A percentile compares a stretch with the other conserved stretches of the same genome.
Evolutionary conservation across 2,329 filamentous ascomycete species (phyloP).

Genomic region (Exophiala bonariae): DNA sequence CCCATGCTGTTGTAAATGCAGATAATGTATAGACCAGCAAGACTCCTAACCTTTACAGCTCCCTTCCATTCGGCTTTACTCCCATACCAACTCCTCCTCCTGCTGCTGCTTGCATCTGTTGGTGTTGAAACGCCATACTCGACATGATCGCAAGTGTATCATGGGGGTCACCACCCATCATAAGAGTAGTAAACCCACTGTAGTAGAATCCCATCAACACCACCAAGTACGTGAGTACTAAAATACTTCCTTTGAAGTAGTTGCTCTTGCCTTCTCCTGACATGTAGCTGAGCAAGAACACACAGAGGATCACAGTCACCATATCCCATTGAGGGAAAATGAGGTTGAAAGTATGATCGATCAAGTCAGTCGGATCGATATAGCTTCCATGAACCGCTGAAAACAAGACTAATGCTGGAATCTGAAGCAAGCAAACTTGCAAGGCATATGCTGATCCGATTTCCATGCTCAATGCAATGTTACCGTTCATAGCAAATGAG

Average conservation of each 20-base stretch:
- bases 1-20: not conserved
- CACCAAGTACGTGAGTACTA: slow-evolving; percentile 89
- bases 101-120: no score
- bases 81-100: slow-evolving; percentile 1
- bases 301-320: slow-evolving; percentile 92
- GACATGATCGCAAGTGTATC: slow-evolving; percentile 43
- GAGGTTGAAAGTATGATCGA: slow-evolving; percentile 60
- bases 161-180: slow-evolving; percentile 47
- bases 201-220: slow-evolving; percentile 91
- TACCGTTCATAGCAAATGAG: slow-evolving; percentile 99
- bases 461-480: slow-evolving; percentile 98
- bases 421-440: slow-evolving; percentile 92
- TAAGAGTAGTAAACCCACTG: slow-evolving; percentile 62
- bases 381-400: slow-evolving; percentile 70
- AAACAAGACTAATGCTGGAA: slow-evolving; percentile 89
- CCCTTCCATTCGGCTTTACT: slow-evolving; percentile 5
- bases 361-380: slow-evolving; percentile 54
- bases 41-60: slow-evolving; percentile 9
- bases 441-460: slow-evolving; percentile 96
- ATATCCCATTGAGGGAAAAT: slow-evolving; percentile 99
- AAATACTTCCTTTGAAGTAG: slow-evolving; percentile 98
- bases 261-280: slow-evolving; percentile 99
- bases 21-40: not conserved
- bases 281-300: slow-evolving; percentile 95
- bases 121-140: slow-evolving; percentile 19